Percentiles rank a stretch among this genome's conserved stretches.
These are phyloP conservation scores for Rhododendron simsii DNA, from an alignment of 148 eudicot genomes.

Conservation along the genomic window DNA sequence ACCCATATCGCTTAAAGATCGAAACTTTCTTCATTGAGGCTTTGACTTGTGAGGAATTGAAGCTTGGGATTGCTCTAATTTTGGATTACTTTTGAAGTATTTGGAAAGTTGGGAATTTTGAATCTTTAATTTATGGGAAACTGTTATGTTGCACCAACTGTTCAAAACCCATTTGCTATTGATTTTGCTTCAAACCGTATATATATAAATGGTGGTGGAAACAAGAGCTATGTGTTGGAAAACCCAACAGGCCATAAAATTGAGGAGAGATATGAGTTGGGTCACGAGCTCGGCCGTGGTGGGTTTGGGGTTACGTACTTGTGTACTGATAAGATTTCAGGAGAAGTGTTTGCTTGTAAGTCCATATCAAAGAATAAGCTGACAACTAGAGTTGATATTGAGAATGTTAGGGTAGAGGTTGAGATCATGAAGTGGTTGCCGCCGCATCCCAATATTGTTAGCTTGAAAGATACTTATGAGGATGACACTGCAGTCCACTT, in stretches of 20 bases:
- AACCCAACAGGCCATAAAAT: conserved; percentile 49
- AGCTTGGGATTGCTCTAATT: neutral
- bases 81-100: neutral
- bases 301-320: conserved; percentile 38
- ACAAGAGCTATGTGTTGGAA: conserved; percentile 34
- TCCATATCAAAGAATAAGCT: conserved; percentile 52
- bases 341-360: conserved; percentile 44
- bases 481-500: conserved; percentile 50
- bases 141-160: conserved; percentile 25
- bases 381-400: conserved; percentile 44
- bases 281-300: conserved; percentile 49
- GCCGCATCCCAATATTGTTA: conserved; percentile 43
- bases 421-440: conserved; percentile 58
- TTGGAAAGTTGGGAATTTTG: neutral
- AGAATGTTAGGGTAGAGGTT: conserved; percentile 55
- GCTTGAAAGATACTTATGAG: conserved; percentile 44
- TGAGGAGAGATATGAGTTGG: conserved; percentile 30
- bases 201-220: conserved; percentile 8
- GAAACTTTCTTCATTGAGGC: neutral
- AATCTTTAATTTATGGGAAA: conserved; percentile 36
- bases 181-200: neutral
- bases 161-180: conserved; percentile 31
- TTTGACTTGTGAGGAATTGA: neutral
- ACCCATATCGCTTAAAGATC: neutral
- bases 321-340: conserved; percentile 32